Evolutionary conservation across 306 rosid genomes (phyloP), one percentile per base, ranked within the genome.

Genomic region (Prunus mume): DNA sequence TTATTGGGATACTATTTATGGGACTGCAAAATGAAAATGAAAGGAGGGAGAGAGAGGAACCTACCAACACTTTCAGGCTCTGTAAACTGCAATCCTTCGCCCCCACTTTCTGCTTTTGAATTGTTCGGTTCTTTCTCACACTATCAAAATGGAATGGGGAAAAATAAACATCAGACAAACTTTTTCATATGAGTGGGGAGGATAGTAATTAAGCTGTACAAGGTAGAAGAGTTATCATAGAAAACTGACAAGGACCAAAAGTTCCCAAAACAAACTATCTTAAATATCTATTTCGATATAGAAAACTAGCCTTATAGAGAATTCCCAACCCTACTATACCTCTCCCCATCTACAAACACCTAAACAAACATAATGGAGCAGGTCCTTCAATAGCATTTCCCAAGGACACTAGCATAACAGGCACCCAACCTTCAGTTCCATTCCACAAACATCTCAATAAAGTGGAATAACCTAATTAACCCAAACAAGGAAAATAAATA

Each of bases 61-160:
- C 17, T 24, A 68, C 72, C 72, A 24, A 8, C 61, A 38, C 34
- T 71, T 32, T 69, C 63, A 55, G 69, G 50, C 56, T 24, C 72
- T 22, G 20, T 66, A 55, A 34, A 24, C 54, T 52, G 68, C 80
- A 28, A 5, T 70, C 19, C 15, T 55, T 34, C 46, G 2, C 38
- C 24, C 32, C 17, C 28, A 4, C 63, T 30, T 60, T 60, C 38
- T 18, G 10, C 12, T 70, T 20, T 51, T 70, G 74, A 52, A 22
- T 22, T 18, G 12, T 52, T 71, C 50, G 12, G 7, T 71, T 52
- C 75, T 38, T 71, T 56, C 60, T 30, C 75, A 28, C 32, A 19
- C 75, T 71, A n/a, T 28, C 46, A 71, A 1, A 54, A 71, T 71
- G 63, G 18, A 69, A 71, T 30, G 28, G 20, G n/a, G 43, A 52